Base-by-base conservation (phyloP, 116 monocot genomes). In the Zostera marina region DNA sequence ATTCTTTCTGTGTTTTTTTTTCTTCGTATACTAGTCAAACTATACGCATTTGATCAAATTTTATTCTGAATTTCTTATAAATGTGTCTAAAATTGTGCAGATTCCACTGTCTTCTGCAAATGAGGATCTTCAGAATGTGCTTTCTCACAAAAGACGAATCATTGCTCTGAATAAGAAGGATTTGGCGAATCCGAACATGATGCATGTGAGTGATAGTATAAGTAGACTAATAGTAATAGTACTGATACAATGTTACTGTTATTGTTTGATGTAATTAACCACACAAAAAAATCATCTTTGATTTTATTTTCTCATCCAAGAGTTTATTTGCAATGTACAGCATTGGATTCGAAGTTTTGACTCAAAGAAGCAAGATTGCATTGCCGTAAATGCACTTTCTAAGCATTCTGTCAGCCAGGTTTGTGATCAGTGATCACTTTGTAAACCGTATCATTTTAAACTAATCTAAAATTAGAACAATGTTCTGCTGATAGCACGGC, bases 161-260 rank as follows among this genome's bases (percentile, higher is more conserved):
- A 75, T 87, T 73, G 88, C 88, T 67, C 59, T 93, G 42, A 93
- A 93, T 52, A 93, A 93, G 75, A 93, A 88, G 55, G 93, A 93
- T 75, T 68, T 93, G 52, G 93, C 93, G 42, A 93, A 87, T 63
- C 74, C 78, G 17, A 93, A 93, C 68, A 79, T 93, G 41, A 78
- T 93, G 75, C 73, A 73, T 66, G 93, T 93, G 70, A 78, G 76
- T 63, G 26, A 9, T 11, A 24, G 26, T 23, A 12, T 1, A 12
- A 12, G 10, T 20, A 9, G 8, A 15, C 17, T 52, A 9, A 20
- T 52, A 20, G 9, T 20, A 17, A 6, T 17, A 7, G 14, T 26
- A 10, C 23, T 7, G 26, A 9, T 54, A 13, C 14, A 12, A 11
- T 54, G 4, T 10, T 54, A 22, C 13, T 10, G 2, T 32, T 48